A percentile compares a stretch with the other conserved stretches of the same genome.
These are phyloP conservation scores for Dryadomyces quercivorus DNA, from an alignment of 2,329 filamentous ascomycete genomes.

Conservation along the genomic window DNA sequence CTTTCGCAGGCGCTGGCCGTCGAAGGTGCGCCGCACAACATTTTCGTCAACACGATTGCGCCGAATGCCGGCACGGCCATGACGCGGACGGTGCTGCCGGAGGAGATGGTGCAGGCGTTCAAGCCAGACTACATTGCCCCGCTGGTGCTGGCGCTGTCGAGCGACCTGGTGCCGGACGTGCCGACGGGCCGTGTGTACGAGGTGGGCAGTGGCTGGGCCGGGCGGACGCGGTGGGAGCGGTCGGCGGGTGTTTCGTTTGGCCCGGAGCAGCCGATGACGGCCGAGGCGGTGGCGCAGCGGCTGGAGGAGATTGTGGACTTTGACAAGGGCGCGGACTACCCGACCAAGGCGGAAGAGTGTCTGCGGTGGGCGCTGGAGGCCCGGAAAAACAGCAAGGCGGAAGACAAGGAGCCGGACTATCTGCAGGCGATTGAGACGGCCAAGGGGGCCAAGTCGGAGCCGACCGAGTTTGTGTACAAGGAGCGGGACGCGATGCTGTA, in stretches of 20 bases:
- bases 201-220: conserved; percentile 88
- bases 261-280: conserved; percentile 67
- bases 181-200: conserved; percentile 85
- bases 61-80: conserved; percentile 94
- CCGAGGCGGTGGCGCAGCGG: conserved; percentile 66
- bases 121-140: conserved; percentile 98
- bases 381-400: conserved; percentile 44
- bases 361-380: conserved; percentile 71
- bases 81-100: conserved; percentile 87
- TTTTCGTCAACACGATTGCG: conserved; percentile 94
- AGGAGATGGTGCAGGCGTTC: conserved; percentile 96
- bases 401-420: conserved; percentile 43
- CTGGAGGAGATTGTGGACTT: conserved; percentile 79
- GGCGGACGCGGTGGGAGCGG: conserved; percentile 88
- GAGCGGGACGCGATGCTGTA: conserved; percentile 89
- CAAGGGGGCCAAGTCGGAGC: conserved; percentile 55
- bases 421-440: conserved; percentile 65
- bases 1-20: conserved; percentile 87
- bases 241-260: conserved; percentile 85
- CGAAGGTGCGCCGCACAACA: conserved; percentile 95
- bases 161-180: conserved; percentile 75
- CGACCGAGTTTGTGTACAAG: conserved; percentile 69
- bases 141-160: conserved; percentile 71
- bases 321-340: conserved; percentile 78
- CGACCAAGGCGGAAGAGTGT: conserved; percentile 64